phyloP scores from a whole-genome alignment of 495 filamentous ascomycete species.

The Cudoniella acicularis region DNA sequence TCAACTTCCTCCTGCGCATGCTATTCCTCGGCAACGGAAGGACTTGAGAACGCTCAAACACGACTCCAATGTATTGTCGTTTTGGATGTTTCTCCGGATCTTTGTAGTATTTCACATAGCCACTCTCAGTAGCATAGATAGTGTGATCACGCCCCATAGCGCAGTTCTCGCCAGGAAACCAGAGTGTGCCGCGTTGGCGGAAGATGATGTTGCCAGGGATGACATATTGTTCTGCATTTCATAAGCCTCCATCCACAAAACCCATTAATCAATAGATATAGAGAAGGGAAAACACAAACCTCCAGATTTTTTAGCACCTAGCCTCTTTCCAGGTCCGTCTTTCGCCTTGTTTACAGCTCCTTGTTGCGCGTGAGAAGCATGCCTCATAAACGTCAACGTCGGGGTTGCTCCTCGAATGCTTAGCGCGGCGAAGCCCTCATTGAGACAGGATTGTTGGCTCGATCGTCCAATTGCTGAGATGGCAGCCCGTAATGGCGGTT shows the following conservation, averaged over 20 bases:
- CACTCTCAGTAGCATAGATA: slow-evolving; percentile 78
- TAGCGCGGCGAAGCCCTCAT: slow-evolving; percentile 33
- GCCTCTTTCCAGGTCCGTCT: slow-evolving; percentile 85
- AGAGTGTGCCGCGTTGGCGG: slow-evolving; percentile 88
- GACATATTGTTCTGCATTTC: slow-evolving; percentile 70
- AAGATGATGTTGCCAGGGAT: slow-evolving; percentile 96
- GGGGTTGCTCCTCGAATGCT: slow-evolving; percentile 40
- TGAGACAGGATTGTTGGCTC: slow-evolving; percentile 24
- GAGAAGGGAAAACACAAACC: too few species aligned
- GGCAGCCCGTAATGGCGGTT: slow-evolving; percentile 45
- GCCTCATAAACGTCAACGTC: slow-evolving; percentile 48
- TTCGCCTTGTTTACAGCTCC: slow-evolving; percentile 81
- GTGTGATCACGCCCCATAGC: slow-evolving; percentile 96
- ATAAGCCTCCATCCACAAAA: too few species aligned
- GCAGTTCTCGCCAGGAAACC: slow-evolving; percentile 92
- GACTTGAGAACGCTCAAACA: slow-evolving; percentile 66
- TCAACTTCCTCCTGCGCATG: slow-evolving; percentile 63
- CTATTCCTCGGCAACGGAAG: slow-evolving; percentile 74
- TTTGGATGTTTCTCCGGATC: slow-evolving; percentile 76
- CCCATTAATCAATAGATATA: too few species aligned
- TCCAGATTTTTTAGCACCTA: slow-evolving; percentile 89
- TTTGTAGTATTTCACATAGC: slow-evolving; percentile 94
- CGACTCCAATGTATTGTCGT: slow-evolving; percentile 88
- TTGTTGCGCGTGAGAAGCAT: slow-evolving; percentile 83
- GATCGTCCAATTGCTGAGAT: slow-evolving; percentile 33